These are phyloP conservation scores for Citrullus colocynthis DNA, from an alignment of 306 rosid species.

Conservation along the genomic window DNA sequence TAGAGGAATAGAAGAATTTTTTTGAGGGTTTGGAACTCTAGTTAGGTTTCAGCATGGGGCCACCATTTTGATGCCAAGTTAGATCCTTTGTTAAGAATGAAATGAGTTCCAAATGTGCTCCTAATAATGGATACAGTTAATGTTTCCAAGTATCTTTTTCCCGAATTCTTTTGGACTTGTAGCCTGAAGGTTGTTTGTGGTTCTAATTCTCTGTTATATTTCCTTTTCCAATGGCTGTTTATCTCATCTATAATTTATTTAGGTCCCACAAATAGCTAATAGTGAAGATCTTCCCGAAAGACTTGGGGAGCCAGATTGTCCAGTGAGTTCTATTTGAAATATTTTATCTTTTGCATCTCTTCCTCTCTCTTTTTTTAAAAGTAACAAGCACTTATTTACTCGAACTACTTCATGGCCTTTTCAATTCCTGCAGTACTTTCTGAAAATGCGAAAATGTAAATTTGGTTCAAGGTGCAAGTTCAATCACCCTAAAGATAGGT, in stretches of 20 bases:
- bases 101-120: not conserved
- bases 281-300: slow-evolving; percentile 80
- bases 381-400: slow-evolving; percentile 11
- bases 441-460: slow-evolving; percentile 92
- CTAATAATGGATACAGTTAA: not conserved
- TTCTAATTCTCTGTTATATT: not conserved
- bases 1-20: not conserved
- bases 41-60: not conserved
- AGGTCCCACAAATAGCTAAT: slow-evolving; percentile 56
- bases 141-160: not conserved
- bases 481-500: slow-evolving; percentile 65
- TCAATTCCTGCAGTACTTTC: slow-evolving; percentile 49
- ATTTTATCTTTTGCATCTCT: not conserved
- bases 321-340: slow-evolving; percentile 44
- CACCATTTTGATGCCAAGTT: not conserved
- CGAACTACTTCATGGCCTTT: slow-evolving; percentile 1
- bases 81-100: not conserved
- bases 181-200: not conserved
- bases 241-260: slow-evolving; percentile 11
- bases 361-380: not conserved
- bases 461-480: slow-evolving; percentile 88
- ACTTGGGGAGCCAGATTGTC: slow-evolving; percentile 85
- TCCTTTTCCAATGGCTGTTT: not conserved
- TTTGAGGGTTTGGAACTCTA: not conserved
- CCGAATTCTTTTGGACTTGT: not conserved